Percentiles rank a stretch among this genome's conserved stretches.
These are phyloP conservation scores for Psidium friedrichsthalianum DNA, from an alignment of 345 rosid genomes.

Conservation along the genomic window DNA sequence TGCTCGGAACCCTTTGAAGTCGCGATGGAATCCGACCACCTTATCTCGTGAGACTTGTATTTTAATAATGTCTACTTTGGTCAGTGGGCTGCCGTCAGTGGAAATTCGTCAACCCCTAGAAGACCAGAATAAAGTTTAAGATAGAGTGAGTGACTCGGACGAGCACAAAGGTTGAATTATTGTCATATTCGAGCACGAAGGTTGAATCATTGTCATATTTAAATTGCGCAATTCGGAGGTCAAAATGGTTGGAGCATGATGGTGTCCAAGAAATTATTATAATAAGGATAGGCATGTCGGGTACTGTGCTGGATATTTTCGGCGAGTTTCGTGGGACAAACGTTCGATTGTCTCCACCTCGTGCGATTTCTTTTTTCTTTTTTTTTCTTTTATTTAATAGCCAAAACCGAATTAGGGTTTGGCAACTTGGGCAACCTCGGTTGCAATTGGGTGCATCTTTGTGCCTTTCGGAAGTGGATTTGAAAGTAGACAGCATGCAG, in stretches of 20 bases:
- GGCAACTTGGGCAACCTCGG: background rate
- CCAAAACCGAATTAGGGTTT: background rate
- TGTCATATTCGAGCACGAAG: background rate
- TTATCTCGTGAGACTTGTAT: rapidly evolving
- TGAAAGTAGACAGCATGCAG: background rate
- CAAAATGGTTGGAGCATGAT: background rate
- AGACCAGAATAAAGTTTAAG: background rate
- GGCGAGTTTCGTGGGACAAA: background rate
- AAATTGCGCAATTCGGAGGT: background rate
- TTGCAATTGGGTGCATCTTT: background rate
- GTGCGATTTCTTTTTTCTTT: too few species aligned
- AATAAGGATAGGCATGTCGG: background rate
- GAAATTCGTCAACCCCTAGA: background rate
- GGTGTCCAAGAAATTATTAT: background rate
- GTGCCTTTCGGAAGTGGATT: background rate
- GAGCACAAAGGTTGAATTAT: background rate
- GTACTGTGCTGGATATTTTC: background rate
- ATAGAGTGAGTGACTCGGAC: background rate
- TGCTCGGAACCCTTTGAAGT: too few species aligned
- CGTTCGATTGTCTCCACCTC: background rate
- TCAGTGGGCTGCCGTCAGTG: background rate
- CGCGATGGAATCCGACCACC: too few species aligned
- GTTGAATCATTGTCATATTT: background rate
- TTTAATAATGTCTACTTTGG: background rate
- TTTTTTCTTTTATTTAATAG: rapidly evolving